These are phyloP conservation scores for Silene uniflora DNA, from an alignment of 148 eudicot genomes.

Conservation along the genomic window DNA sequence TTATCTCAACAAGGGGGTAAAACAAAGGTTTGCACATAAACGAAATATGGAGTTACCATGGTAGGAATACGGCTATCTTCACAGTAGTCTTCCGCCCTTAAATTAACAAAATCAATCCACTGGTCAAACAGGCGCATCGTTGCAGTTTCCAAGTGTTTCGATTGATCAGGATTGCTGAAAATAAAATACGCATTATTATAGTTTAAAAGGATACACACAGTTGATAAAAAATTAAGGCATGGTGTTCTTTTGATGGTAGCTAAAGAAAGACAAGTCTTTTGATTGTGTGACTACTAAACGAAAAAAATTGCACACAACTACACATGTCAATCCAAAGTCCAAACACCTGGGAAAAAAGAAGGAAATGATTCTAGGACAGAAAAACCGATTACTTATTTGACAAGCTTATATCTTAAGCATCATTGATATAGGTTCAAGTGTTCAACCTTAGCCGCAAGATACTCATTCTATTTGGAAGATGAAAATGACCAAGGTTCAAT, in stretches of 20 bases:
- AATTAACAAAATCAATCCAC: no score
- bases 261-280: background rate
- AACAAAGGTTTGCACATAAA: constrained; percentile 10
- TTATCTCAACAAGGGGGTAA: no score
- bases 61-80: constrained; percentile 95
- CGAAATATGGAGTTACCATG: constrained; percentile 64
- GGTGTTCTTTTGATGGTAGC: background rate
- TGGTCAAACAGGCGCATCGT: no score
- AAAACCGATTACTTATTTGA: background rate
- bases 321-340: background rate
- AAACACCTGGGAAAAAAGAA: background rate
- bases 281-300: background rate
- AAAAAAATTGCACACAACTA: background rate
- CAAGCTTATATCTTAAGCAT: background rate
- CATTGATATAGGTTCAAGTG: background rate
- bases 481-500: no score
- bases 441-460: background rate
- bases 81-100: constrained; percentile 86
- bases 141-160: no score
- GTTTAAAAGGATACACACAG: no score
- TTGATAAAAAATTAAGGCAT: no score
- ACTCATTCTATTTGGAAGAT: background rate
- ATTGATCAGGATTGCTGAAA: no score
- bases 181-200: no score
- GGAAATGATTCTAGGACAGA: background rate